A percentile compares a stretch with the other conserved stretches of the same genome.
Evolutionary conservation across 768 basidiomycete genomes (phyloP).

Genomic region (Dioszegia aurantiaca): DNA sequence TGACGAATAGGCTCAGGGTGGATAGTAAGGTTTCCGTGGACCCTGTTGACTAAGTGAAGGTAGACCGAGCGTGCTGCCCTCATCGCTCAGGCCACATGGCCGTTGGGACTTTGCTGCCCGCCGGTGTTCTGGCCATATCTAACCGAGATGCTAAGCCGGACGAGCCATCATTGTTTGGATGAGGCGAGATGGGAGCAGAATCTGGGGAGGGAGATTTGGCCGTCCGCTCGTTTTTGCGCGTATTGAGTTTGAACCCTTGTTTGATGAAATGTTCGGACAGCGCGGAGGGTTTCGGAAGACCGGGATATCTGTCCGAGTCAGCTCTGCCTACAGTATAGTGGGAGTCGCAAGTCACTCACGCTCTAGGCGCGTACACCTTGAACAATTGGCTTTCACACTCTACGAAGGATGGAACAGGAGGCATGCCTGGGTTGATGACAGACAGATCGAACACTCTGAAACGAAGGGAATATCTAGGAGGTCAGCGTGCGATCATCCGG

Average conservation of each 20-base stretch:
- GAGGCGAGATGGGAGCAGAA: neutral
- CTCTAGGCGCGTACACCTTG: conserved; percentile 40
- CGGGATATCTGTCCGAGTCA: conserved; percentile 35
- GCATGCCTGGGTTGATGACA: conserved; percentile 12
- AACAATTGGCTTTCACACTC: conserved; percentile 32
- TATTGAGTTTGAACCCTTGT: conserved; percentile 46
- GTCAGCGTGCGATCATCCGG: neutral
- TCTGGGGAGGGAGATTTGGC: conserved; percentile 7
- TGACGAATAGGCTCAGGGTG: too few relatives aligned
- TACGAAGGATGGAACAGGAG: conserved; percentile 21
- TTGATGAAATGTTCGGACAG: conserved; percentile 42
- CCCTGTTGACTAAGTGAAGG: too few relatives aligned
- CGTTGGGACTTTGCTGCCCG: too few relatives aligned
- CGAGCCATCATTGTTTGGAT: neutral
- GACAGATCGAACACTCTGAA: conserved; percentile 43
- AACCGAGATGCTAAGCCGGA: too few relatives aligned
- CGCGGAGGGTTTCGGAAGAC: conserved; percentile 37
- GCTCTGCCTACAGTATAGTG: neutral
- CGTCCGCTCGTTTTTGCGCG: conserved; percentile 33
- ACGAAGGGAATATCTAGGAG: conserved; percentile 30
- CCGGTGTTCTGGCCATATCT: too few relatives aligned
- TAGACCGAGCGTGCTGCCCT: too few relatives aligned
- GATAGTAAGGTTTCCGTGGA: too few relatives aligned
- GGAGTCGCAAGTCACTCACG: too few relatives aligned
- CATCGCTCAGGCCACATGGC: too few relatives aligned